Percentiles rank a stretch among this genome's conserved stretches.
These are phyloP conservation scores for Luffa acutangula DNA, from an alignment of 306 rosid species.

Conservation along the genomic window DNA sequence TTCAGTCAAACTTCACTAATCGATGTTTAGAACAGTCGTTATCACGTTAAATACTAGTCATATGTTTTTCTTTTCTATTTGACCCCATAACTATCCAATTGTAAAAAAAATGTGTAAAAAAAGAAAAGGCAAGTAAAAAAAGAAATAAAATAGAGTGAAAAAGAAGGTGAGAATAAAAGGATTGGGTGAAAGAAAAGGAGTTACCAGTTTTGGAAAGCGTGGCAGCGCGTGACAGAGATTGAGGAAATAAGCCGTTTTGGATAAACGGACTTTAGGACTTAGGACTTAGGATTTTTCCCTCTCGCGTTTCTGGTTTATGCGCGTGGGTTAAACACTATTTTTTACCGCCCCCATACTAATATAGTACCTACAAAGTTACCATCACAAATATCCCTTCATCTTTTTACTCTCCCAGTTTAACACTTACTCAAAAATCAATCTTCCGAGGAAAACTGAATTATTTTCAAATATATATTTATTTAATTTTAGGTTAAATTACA, in stretches of 20 bases:
- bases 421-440: too few relatives aligned
- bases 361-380: too few relatives aligned
- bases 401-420: too few relatives aligned
- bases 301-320: neutral
- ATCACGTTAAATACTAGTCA: too few relatives aligned
- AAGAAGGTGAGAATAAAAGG: neutral
- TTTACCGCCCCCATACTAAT: neutral
- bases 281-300: neutral
- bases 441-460: too few relatives aligned
- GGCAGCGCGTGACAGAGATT: neutral
- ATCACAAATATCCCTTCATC: too few relatives aligned
- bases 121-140: neutral
- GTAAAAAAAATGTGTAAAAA: neutral
- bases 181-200: neutral
- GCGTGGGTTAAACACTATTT: neutral
- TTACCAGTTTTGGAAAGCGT: neutral
- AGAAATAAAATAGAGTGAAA: neutral
- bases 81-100: too few relatives aligned
- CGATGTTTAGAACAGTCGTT: too few relatives aligned
- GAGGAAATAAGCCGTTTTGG: neutral
- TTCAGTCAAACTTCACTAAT: too few relatives aligned
- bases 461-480: too few relatives aligned
- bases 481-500: too few relatives aligned
- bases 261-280: neutral
- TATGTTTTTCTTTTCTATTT: too few relatives aligned